A percentile compares a stretch with the other conserved stretches of the same genome.
These are phyloP conservation scores for Trypanosoma congolense DNA, from an alignment of 208 protist genomes.

Conservation along the genomic window DNA sequence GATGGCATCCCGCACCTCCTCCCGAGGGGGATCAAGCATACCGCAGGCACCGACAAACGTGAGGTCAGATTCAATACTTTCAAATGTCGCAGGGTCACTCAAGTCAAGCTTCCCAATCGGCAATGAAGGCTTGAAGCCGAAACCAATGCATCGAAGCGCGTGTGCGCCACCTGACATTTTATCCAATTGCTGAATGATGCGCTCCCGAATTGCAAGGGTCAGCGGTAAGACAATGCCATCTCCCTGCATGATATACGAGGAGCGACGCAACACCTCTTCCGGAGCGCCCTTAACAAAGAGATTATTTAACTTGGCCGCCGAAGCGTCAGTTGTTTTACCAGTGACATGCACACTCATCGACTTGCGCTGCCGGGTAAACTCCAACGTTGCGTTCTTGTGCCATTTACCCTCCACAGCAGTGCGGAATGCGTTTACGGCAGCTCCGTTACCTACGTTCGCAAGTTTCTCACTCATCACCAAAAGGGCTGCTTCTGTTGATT, in stretches of 20 bases:
- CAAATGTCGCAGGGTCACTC: constrained; percentile 57
- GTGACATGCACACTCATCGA: constrained; percentile 91
- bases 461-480: constrained; percentile 91
- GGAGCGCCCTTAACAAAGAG: constrained; percentile 95
- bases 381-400: constrained; percentile 76
- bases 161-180: constrained; percentile 47
- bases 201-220: constrained; percentile 14
- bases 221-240: constrained; percentile 51
- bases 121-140: constrained; percentile 55
- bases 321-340: constrained; percentile 25
- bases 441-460: constrained; percentile 16
- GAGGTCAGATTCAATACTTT: constrained; percentile 74
- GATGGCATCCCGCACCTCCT: constrained; percentile 89
- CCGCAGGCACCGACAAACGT: constrained; percentile 88
- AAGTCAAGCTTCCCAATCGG: constrained; percentile 36
- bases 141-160: constrained; percentile 78
- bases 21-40: constrained; percentile 93
- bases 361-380: constrained; percentile 94
- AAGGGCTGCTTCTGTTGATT: constrained; percentile 90
- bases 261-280: constrained; percentile 90
- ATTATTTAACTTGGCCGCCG: constrained; percentile 16
- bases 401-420: constrained; percentile 26
- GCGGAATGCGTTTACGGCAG: constrained; percentile 26
- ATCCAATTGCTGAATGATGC: constrained; percentile 37
- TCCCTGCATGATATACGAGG: constrained; percentile 44